These are phyloP conservation scores for Yarrowia sp. DNA, from an alignment of 805 yeast species.

Conservation along the genomic window DNA sequence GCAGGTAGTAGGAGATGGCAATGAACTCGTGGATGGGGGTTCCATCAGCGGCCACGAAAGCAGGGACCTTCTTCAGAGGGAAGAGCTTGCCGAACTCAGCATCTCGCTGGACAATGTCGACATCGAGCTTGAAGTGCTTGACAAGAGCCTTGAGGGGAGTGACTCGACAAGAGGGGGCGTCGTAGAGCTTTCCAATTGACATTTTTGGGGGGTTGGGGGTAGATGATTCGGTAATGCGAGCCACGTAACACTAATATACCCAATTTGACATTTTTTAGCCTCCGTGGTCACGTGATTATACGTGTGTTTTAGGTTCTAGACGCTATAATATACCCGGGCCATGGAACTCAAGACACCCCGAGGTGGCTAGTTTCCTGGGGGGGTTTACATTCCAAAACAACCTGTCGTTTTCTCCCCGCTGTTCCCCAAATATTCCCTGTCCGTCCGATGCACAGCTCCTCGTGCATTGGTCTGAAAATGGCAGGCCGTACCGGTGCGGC, in stretches of 20 bases:
- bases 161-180: conserved; percentile 41
- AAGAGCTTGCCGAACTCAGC: conserved; percentile 57
- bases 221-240: not conserved
- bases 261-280: conserved; percentile 2
- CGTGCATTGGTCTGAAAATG: conserved; percentile 1
- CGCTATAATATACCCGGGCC: not conserved
- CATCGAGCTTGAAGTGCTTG: conserved; percentile 65
- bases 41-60: conserved; percentile 70
- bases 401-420: not conserved
- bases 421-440: not conserved
- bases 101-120: conserved; percentile 53
- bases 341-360: not conserved
- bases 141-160: conserved; percentile 48
- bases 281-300: conserved; percentile 2
- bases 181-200: conserved; percentile 39
- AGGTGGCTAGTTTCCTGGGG: not conserved
- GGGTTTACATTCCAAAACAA: not conserved
- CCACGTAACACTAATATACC: conserved; percentile 12
- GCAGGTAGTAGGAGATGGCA: conserved; percentile 63
- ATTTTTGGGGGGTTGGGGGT: conserved; percentile 3
- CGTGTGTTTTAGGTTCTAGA: not conserved
- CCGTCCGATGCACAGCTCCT: not conserved
- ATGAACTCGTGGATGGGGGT: conserved; percentile 67
- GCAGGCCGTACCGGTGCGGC: not conserved
- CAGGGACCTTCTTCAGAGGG: conserved; percentile 67